Evolutionary conservation across 352 stramenopile genomes (phyloP), one percentile per base, ranked within the genome.

Genomic region (Pythium brachiatum): DNA sequence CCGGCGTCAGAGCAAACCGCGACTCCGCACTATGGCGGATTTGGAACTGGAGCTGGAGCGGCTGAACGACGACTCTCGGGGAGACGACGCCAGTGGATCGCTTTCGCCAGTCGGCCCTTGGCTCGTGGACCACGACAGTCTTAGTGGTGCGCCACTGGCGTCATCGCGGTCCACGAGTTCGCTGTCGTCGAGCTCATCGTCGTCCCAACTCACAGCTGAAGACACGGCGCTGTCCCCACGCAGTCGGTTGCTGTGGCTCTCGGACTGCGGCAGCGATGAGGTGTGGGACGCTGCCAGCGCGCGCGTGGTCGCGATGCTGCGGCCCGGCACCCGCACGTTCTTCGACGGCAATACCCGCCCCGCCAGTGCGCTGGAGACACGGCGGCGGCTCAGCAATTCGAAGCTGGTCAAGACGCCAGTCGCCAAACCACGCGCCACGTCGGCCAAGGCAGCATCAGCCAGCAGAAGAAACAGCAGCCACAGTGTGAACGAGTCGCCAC

Each of bases 221-320:
- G 13, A 25, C 5, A n/a, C 8, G 4, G 57, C 69, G n/a, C 61
- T 84, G 27, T 90, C 81, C 0, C 81, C 81, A 44, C 79, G 81
- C 27, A 86, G 73, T 38, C 77, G 79, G 0, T 59, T 90, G n/a
- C 59, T 90, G 7, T 89, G 79, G 70, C 73, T 88, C 54, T 90
- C 81, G 0, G 67, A 74, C 6, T 87, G 68, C 53, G 70, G 53
- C 4, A 60, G 68, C 25, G 67, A 71, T 20, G 50, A 60, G 13
- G 64, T 29, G 21, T 61, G 51, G 56, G 34, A 27, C 1, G 29
- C 34, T 31, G 15, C 57, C 6, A 59, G 52, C 2, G 26, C 26
- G 3, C 64, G 64, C n/a, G 57, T 70, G 21, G 36, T 65, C 29
- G 64, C 32, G 25, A 54, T 70, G 57, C 53, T 70, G 32, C 51